These are phyloP conservation scores for Thelephora aurantiotincta DNA, from an alignment of 768 basidiomycete species.

Conservation along the genomic window DNA sequence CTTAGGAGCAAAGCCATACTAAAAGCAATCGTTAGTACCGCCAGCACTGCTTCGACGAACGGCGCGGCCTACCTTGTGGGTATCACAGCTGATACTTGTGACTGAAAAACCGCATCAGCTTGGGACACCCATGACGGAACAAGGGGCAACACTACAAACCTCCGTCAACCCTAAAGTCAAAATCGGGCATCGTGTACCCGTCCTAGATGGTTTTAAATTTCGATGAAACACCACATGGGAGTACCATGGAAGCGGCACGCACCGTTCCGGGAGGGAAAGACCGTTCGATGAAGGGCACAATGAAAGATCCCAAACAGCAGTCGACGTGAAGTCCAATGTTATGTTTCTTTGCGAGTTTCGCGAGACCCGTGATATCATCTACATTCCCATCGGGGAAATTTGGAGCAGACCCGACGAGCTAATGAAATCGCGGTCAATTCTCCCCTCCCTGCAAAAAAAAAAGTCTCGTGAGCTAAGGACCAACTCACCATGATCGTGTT, in stretches of 20 bases:
- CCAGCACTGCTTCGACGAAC: slow-evolving; percentile 4
- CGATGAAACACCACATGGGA: background rate
- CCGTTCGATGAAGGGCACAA: slow-evolving; percentile 78
- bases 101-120: slow-evolving; percentile 23
- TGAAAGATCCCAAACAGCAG: slow-evolving; percentile 88
- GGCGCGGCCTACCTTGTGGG: slow-evolving; percentile 56
- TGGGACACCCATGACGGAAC: too few relatives aligned
- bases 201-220: slow-evolving; percentile 21
- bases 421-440: background rate
- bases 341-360: slow-evolving; percentile 54
- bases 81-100: slow-evolving; percentile 91
- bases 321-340: slow-evolving; percentile 88
- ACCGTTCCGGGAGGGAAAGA: background rate
- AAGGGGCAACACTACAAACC: too few relatives aligned
- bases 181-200: slow-evolving; percentile 57
- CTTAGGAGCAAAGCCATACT: slow-evolving; percentile 96
- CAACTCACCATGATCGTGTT: slow-evolving; percentile 74
- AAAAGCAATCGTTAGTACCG: slow-evolving; percentile 3
- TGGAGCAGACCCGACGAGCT: slow-evolving; percentile 78
- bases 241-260: background rate
- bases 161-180: slow-evolving; percentile 84
- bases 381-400: slow-evolving; percentile 82
- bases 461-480: background rate
- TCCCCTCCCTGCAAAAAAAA: background rate
- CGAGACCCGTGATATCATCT: slow-evolving; percentile 75